Base-by-base conservation (phyloP, 805 yeast genomes). In the Yarrowia sp. region DNA sequence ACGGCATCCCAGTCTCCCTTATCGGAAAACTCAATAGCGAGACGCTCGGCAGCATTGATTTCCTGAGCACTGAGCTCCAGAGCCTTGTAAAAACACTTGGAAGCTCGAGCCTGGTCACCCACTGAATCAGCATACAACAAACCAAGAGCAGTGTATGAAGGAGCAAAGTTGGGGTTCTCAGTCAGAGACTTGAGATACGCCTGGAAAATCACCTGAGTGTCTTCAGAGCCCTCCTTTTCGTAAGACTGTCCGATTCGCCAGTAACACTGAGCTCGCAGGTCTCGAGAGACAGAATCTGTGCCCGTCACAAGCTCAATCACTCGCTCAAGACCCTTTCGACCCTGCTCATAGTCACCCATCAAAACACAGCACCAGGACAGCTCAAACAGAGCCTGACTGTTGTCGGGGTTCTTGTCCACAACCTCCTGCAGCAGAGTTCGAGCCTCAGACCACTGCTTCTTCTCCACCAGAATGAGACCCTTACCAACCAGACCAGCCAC, bases 51-150 rank as follows among this genome's bases (percentile, higher is more conserved):
- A 1, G 99, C 90, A 1, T 75, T 77, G 8, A 88, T 76, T 71
- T 95, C 96, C 13, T 87, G 83, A 0, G 87, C 82, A 74, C 92
- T 95, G 35, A 93, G 76, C 71, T 93, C 98, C 73, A 93, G 89
- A 0, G 98, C 97, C 71, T 87, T 90, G 73, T 87, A 85, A 73
- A 87, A 93, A 74, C 97, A 92, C 72, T 90, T 91, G 64, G 86
- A 86, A 0, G 98, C 96, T 55, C 95, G 82, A 0, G 77, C 76
- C 32, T 75, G 72, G 71, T 92, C 97, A 9, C 79, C 75, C 66
- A 81, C 86, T 66, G 81, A 77, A 1, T 82, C 80, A 4, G 82
- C 75, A 71, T 90, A 92, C n/a, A 90, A 79, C 58, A 81, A 74
- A 28, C 99, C 99, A 31, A 95, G 77, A 1, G 91, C 81, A 0